These are phyloP conservation scores for Ganoderma resinaceum DNA, from an alignment of 1,284 basidiomycete species.

Conservation along the genomic window DNA sequence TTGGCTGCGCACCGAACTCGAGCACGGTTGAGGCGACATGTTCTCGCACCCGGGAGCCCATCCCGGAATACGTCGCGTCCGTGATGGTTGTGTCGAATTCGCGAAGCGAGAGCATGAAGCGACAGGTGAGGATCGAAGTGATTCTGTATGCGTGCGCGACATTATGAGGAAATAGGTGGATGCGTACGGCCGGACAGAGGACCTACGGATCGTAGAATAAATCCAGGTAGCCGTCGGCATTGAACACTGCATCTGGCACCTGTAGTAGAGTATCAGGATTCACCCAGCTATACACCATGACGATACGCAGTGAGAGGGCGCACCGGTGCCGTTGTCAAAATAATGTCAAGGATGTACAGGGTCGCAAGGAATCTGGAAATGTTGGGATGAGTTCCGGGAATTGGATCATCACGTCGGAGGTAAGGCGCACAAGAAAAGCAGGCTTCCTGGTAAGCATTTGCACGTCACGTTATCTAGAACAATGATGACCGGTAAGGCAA, in stretches of 20 bases:
- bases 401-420: neutral
- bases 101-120: neutral
- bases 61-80: neutral
- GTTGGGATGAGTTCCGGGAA: neutral
- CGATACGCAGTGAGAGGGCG: too few relatives aligned
- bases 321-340: too few relatives aligned
- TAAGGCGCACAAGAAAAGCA: neutral
- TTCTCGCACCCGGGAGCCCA: neutral
- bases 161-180: too few relatives aligned
- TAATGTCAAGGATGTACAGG: neutral
- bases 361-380: neutral
- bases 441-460: neutral
- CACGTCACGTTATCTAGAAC: too few relatives aligned
- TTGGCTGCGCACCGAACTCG: neutral
- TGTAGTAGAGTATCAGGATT: too few relatives aligned
- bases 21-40: neutral
- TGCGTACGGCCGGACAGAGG: too few relatives aligned
- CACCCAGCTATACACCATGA: too few relatives aligned
- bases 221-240: too few relatives aligned
- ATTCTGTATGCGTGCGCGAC: too few relatives aligned
- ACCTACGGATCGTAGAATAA: neutral
- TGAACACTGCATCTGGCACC: too few relatives aligned
- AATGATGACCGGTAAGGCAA: too few relatives aligned
- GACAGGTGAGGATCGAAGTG: neutral
- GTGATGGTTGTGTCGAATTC: neutral